A percentile compares a stretch with the other conserved stretches of the same genome.
Conservation (phyloP, 148 eudicot genomes). For the Diospyros lotus region DNA sequence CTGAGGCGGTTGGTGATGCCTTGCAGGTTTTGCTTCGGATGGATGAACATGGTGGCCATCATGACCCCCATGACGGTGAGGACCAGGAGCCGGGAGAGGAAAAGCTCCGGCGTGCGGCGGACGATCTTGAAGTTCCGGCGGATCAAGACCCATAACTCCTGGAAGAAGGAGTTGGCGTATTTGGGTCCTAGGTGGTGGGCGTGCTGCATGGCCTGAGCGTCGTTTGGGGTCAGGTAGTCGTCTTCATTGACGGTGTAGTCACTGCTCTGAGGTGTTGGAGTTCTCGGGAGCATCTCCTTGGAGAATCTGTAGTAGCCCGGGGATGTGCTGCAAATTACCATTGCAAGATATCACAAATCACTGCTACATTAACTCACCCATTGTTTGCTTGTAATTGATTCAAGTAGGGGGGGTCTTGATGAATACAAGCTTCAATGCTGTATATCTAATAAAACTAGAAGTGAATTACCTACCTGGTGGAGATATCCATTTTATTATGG, state of each 20-base stretch:
- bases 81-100: constrained; percentile 39
- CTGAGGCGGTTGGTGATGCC: constrained; percentile 45
- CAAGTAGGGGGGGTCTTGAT: neutral
- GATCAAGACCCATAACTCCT: constrained; percentile 38
- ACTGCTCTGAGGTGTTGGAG: constrained; percentile 44
- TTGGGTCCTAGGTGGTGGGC: constrained; percentile 31
- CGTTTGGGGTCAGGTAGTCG: constrained; percentile 37
- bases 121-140: constrained; percentile 45
- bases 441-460: neutral
- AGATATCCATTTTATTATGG: constrained; percentile 13
- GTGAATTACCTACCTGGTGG: constrained; percentile 24
- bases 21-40: constrained; percentile 25
- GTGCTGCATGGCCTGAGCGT: neutral
- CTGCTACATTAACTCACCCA: neutral
- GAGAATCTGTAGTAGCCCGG: constrained; percentile 33
- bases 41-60: constrained; percentile 49
- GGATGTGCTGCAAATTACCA: constrained; percentile 23
- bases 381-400: neutral
- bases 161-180: constrained; percentile 34
- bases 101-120: constrained; percentile 43
- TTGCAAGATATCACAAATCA: too few species aligned
- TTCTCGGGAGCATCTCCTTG: constrained; percentile 30
- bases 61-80: constrained; percentile 43
- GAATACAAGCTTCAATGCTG: neutral
- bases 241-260: constrained; percentile 46